These are phyloP conservation scores for Suillus brevipes DNA, from an alignment of 768 basidiomycete species.

Conservation along the genomic window DNA sequence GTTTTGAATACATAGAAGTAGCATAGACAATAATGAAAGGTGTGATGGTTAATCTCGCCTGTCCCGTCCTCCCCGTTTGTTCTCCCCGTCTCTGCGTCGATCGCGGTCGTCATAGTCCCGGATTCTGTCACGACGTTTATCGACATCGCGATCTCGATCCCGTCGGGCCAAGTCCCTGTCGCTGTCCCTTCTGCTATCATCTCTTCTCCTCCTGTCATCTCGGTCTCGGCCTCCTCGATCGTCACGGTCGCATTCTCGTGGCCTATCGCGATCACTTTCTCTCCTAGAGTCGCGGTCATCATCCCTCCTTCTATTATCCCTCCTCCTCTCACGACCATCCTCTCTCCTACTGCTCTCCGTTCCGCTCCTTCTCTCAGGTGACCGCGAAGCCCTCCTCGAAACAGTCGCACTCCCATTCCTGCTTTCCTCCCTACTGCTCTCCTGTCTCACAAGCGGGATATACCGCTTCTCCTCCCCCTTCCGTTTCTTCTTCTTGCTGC, in stretches of 20 bases:
- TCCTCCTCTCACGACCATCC: slow-evolving; percentile 18
- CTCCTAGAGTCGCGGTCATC: slow-evolving; percentile 13
- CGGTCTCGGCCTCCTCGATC: slow-evolving; percentile 23
- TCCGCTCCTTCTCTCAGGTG: slow-evolving; percentile 37
- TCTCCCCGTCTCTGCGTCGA: slow-evolving; percentile 6
- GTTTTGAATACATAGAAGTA: neutral
- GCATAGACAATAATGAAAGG: neutral
- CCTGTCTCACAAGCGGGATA: slow-evolving; percentile 77
- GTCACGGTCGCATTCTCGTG: slow-evolving; percentile 34
- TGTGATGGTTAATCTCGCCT: neutral
- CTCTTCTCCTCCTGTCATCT: slow-evolving; percentile 29
- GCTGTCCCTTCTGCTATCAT: slow-evolving; percentile 27
- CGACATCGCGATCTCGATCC: slow-evolving; percentile 25
- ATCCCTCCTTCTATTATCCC: slow-evolving; percentile 15
- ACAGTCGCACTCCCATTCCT: slow-evolving; percentile 39
- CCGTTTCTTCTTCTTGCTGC: slow-evolving; percentile 54
- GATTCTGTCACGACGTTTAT: slow-evolving; percentile 33
- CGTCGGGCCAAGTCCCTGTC: slow-evolving; percentile 30
- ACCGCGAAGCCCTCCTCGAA: slow-evolving; percentile 53
- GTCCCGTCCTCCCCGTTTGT: slow-evolving; percentile 15
- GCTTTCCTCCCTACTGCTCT: slow-evolving; percentile 42
- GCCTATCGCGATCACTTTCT: slow-evolving; percentile 23
- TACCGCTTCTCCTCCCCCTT: slow-evolving; percentile 68
- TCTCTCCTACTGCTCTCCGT: slow-evolving; percentile 12
- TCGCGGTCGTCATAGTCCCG: slow-evolving; percentile 25